Percentiles rank a stretch among this genome's conserved stretches.
Evolutionary conservation across 2,329 filamentous ascomycete genomes (phyloP).

Genomic region (Pestalotiopsis sp.): DNA sequence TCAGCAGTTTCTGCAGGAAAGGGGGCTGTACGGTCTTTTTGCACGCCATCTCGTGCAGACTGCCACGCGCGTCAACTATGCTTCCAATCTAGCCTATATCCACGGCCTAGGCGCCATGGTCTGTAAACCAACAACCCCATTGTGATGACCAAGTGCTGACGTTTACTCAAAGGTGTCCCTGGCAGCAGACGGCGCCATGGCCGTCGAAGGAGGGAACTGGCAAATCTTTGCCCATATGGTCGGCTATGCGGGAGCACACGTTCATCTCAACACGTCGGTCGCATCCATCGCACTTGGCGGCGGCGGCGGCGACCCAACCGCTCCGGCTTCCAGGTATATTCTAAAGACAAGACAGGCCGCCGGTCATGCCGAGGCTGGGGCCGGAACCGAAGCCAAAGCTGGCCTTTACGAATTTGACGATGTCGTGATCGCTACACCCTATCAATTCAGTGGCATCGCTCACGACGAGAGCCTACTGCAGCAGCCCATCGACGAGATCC

Average conservation of each 20-base stretch:
- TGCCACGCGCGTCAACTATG: conserved; percentile 92
- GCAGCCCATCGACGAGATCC: conserved; percentile 72
- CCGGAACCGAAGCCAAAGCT: conserved; percentile 32
- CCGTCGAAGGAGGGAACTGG: conserved; percentile 88
- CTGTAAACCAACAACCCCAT: conserved; percentile 11
- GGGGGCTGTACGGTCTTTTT: conserved; percentile 70
- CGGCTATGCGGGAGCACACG: conserved; percentile 59
- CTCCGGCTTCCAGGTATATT: conserved; percentile 47
- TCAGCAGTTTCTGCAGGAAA: conserved; percentile 68
- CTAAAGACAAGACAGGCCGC: conserved; percentile 39
- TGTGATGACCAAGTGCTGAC: too few species aligned
- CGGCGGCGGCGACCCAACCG: conserved; percentile 41
- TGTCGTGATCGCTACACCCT: conserved; percentile 81
- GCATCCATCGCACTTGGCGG: conserved; percentile 56
- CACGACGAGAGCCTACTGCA: conserved; percentile 69
- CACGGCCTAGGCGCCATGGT: conserved; percentile 89
- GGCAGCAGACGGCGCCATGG: conserved; percentile 81
- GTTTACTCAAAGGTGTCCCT: conserved; percentile 66
- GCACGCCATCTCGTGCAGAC: conserved; percentile 85
- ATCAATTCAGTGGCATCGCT: conserved; percentile 76
- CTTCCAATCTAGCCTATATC: conserved; percentile 81
- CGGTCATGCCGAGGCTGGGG: conserved; percentile 20
- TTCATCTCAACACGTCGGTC: conserved; percentile 71
- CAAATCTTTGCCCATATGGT: conserved; percentile 88
- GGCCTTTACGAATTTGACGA: conserved; percentile 69